A percentile compares a stretch with the other conserved stretches of the same genome.
phyloP scores from a whole-genome alignment of 768 basidiomycete genomes.

The Cystofilobasidium capitatum region DNA sequence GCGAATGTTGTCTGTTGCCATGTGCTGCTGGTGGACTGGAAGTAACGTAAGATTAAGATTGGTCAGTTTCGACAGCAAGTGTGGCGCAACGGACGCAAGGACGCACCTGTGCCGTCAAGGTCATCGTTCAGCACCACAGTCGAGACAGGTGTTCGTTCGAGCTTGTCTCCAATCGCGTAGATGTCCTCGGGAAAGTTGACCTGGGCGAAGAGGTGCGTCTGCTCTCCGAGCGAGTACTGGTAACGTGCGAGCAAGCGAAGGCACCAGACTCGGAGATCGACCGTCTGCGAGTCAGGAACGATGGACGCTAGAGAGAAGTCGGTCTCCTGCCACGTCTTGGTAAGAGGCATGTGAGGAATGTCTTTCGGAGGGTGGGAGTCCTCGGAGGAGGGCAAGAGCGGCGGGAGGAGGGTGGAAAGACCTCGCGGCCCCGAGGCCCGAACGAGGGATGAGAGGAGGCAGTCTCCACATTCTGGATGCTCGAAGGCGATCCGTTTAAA shows the following conservation, averaged over 20 bases:
- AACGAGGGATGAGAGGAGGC: slow-evolving; percentile 20
- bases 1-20: not conserved
- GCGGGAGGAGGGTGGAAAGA: slow-evolving; percentile 5
- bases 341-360: slow-evolving; percentile 6
- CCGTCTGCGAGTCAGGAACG: not conserved
- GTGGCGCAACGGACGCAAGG: not conserved
- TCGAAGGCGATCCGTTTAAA: slow-evolving; percentile 38
- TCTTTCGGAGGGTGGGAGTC: not conserved
- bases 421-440: not conserved
- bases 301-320: slow-evolving; percentile 2
- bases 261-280: slow-evolving; percentile 3
- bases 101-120: slow-evolving; percentile 2
- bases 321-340: not conserved
- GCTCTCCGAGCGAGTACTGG: slow-evolving; percentile 8
- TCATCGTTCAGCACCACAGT: slow-evolving; percentile 21
- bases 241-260: slow-evolving; percentile 13
- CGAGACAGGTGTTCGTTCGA: not conserved
- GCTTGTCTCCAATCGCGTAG: not conserved
- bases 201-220: slow-evolving; percentile 2
- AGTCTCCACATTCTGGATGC: slow-evolving; percentile 38
- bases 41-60: not conserved
- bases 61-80: not conserved
- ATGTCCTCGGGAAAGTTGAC: slow-evolving; percentile 13
- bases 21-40: not conserved
- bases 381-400: no score